Conservation (phyloP, 495 filamentous ascomycete species). For the Barbatosphaeria neglecta region DNA sequence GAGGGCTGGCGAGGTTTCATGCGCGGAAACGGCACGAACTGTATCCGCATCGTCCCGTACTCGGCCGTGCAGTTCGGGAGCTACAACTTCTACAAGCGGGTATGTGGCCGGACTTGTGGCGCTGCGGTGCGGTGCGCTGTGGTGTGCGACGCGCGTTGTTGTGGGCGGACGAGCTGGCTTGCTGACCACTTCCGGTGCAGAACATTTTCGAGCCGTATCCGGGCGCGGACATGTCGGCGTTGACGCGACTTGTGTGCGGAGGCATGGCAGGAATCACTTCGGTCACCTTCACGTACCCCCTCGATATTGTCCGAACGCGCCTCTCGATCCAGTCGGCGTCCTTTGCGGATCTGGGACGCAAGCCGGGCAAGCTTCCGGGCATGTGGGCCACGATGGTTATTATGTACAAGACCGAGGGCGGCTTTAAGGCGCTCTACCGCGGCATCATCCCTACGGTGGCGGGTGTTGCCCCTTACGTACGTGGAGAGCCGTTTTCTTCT, state of each 20-base stretch:
- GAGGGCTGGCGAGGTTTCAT: slow-evolving; percentile 95
- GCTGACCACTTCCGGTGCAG: slow-evolving; percentile 4
- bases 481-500: slow-evolving; percentile 14
- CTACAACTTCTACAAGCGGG: slow-evolving; percentile 94
- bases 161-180: too few species aligned
- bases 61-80: slow-evolving; percentile 96
- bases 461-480: slow-evolving; percentile 89
- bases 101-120: slow-evolving; percentile 28
- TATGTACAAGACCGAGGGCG: slow-evolving; percentile 90
- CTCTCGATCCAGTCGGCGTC: slow-evolving; percentile 94
- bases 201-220: slow-evolving; percentile 67
- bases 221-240: slow-evolving; percentile 52
- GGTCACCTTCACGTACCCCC: slow-evolving; percentile 64
- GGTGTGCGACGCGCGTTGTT: too few species aligned
- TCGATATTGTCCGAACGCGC: slow-evolving; percentile 92
- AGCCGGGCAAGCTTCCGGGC: slow-evolving; percentile 61
- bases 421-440: slow-evolving; percentile 70
- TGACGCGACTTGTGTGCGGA: slow-evolving; percentile 69
- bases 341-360: slow-evolving; percentile 58
- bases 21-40: slow-evolving; percentile 96
- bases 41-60: slow-evolving; percentile 94
- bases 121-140: not conserved
- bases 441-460: slow-evolving; percentile 90
- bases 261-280: slow-evolving; percentile 89
- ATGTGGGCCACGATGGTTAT: slow-evolving; percentile 76